Evolutionary conservation across 768 basidiomycete genomes (phyloP).

Genomic region (Rossbeevera mucosa): DNA sequence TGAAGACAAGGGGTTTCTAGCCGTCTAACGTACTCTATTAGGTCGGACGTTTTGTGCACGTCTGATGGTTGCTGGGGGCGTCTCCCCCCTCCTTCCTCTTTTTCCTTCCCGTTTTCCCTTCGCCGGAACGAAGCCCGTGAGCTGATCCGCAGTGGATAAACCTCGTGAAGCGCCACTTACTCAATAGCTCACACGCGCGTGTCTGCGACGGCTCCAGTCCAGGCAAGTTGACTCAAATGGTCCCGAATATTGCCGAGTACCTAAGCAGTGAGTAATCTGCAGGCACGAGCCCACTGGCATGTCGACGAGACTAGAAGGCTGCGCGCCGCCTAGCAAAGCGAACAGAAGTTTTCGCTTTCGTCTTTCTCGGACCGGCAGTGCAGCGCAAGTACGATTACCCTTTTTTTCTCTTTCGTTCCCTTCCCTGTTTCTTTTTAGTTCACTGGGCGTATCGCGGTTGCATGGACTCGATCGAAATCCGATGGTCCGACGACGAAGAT

Average conservation of each 20-base stretch:
- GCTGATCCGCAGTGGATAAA: neutral
- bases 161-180: neutral
- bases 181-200: neutral
- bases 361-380: neutral
- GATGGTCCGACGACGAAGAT: neutral
- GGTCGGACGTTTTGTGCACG: neutral
- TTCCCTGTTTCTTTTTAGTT: neutral
- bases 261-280: neutral
- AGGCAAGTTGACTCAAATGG: neutral
- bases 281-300: neutral
- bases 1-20: neutral
- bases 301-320: neutral
- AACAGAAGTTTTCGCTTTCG: neutral
- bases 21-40: neutral
- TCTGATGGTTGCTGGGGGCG: neutral
- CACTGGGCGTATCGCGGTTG: neutral
- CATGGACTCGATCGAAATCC: neutral
- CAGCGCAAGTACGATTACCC: neutral
- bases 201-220: neutral
- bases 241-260: neutral
- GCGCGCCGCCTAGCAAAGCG: neutral
- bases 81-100: neutral
- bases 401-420: neutral
- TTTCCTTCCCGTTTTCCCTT: neutral
- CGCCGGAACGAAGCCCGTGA: neutral